Conservation (phyloP, 306 rosid genomes). For the Glycine latifolia region DNA sequence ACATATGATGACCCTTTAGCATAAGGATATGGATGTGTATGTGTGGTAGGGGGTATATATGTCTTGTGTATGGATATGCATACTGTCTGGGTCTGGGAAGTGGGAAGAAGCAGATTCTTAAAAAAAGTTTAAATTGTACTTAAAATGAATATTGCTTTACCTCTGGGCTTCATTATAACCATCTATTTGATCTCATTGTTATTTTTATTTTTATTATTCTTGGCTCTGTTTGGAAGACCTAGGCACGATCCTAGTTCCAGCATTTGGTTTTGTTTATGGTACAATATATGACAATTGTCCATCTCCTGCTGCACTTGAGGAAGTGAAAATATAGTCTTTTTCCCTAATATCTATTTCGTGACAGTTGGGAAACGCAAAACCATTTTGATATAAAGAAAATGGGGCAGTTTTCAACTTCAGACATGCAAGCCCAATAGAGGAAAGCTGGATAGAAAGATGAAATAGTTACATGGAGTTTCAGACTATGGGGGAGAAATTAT, state of each 20-base stretch:
- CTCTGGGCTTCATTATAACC: background rate
- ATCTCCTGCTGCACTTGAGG: background rate
- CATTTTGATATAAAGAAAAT: background rate
- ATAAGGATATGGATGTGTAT: too few relatives aligned
- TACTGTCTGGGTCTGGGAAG: too few relatives aligned
- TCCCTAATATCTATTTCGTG: background rate
- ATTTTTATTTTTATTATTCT: background rate
- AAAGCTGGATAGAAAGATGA: background rate
- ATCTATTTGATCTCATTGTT: background rate
- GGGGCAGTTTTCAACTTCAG: background rate
- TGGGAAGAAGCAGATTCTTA: background rate
- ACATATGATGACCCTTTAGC: too few relatives aligned
- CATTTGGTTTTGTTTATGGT: background rate
- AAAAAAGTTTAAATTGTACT: background rate
- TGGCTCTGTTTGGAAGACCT: background rate
- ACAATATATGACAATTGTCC: background rate
- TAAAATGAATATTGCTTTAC: background rate
- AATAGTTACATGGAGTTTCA: background rate
- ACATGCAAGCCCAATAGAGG: background rate
- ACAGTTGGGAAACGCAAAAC: background rate
- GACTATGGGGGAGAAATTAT: background rate
- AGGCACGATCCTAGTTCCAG: background rate
- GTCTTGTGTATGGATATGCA: too few relatives aligned
- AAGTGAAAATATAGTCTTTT: background rate
- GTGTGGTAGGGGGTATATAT: too few relatives aligned